Percentiles rank a stretch among this genome's conserved stretches.
phyloP scores from a whole-genome alignment of 2,329 filamentous ascomycete genomes.

The Rhynchosporium agropyri region DNA sequence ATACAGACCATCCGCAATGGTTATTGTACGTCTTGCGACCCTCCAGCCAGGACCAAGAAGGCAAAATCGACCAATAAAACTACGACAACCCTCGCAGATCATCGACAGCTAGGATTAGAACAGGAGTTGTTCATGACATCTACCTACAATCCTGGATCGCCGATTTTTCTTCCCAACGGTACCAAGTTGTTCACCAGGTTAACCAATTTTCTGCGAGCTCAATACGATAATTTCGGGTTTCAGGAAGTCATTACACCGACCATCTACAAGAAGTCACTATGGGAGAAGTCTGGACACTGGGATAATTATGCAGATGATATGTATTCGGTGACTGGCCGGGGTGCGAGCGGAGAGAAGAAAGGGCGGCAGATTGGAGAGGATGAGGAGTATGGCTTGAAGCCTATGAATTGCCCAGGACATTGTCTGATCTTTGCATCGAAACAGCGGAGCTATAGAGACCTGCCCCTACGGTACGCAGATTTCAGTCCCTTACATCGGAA shows the following conservation, averaged over 20 bases:
- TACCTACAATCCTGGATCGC: constrained; percentile 80
- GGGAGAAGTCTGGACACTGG: constrained; percentile 84
- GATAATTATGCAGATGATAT: constrained; percentile 91
- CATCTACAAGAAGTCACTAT: constrained; percentile 86
- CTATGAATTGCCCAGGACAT: constrained; percentile 92
- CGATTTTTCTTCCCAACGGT: constrained; percentile 81
- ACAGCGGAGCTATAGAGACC: constrained; percentile 73
- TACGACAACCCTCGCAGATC: constrained; percentile 48
- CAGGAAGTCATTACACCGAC: constrained; percentile 87
- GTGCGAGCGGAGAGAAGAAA: constrained; percentile 38
- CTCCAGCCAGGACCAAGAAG: constrained; percentile 16
- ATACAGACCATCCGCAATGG: constrained; percentile 31
- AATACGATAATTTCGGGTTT: constrained; percentile 84
- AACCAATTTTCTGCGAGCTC: constrained; percentile 76
- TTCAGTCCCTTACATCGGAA: constrained; percentile 88
- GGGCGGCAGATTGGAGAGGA: constrained; percentile 55
- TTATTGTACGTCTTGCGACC: constrained; percentile 41
- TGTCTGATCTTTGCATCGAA: constrained; percentile 80
- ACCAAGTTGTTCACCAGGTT: constrained; percentile 83
- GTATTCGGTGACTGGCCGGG: constrained; percentile 72
- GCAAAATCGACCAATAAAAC: constrained; percentile 28
- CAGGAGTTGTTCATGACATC: constrained; percentile 82
- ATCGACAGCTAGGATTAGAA: constrained; percentile 61
- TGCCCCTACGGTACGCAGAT: constrained; percentile 83
- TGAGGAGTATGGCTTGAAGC: constrained; percentile 81